Conservation (phyloP, 2,329 filamentous ascomycete species). For the Aschersonia sp. region DNA sequence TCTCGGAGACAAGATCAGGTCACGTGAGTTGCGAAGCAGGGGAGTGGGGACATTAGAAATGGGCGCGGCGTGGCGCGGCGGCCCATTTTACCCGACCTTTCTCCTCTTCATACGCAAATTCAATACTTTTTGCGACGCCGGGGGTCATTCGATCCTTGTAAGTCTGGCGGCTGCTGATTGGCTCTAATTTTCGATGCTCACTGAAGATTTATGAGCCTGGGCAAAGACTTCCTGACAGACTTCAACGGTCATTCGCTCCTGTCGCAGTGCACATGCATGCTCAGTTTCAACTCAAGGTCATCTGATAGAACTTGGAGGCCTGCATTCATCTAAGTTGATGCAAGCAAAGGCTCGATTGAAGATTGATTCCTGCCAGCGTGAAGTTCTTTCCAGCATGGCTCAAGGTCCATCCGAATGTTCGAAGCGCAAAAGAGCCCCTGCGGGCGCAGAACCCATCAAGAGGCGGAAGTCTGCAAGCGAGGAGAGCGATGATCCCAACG, state of each 20-base stretch:
- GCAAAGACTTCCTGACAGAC: neutral
- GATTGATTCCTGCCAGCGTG: no score
- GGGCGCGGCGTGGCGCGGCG: neutral
- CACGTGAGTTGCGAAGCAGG: slow-evolving; percentile 18
- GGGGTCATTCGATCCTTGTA: no score
- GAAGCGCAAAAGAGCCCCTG: slow-evolving; percentile 38
- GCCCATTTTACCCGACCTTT: slow-evolving; percentile 11
- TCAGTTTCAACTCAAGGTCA: no score
- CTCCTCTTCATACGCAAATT: neutral
- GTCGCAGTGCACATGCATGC: no score
- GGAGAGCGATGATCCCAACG: slow-evolving; percentile 38
- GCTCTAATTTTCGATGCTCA: slow-evolving; percentile 4
- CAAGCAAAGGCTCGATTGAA: no score
- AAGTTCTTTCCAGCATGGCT: slow-evolving; percentile 11
- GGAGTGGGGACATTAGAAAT: neutral
- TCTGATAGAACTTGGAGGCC: no score
- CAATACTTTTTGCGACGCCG: neutral
- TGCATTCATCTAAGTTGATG: no score
- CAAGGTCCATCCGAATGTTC: slow-evolving; percentile 7
- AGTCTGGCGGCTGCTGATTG: neutral
- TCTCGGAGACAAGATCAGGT: slow-evolving; percentile 18
- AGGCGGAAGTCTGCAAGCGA: slow-evolving; percentile 31
- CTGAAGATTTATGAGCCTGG: neutral
- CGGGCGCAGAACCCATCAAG: slow-evolving; percentile 32
- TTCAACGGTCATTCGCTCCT: no score